Percentiles rank a stretch among this genome's conserved stretches.
These are phyloP conservation scores for Russula lepida DNA, from an alignment of 768 basidiomycete genomes.

Conservation along the genomic window DNA sequence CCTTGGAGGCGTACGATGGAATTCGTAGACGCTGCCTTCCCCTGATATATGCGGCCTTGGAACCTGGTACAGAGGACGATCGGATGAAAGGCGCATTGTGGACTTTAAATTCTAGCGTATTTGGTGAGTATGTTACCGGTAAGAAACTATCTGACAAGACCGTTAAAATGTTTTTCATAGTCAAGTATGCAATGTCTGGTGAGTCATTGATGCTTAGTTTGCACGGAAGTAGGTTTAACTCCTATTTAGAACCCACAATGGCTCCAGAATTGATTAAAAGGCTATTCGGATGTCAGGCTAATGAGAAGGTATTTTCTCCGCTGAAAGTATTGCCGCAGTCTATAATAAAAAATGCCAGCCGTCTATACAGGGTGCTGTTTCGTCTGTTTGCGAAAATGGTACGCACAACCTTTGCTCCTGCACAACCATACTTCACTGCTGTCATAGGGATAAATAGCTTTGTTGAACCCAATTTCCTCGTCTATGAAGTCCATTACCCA, in stretches of 20 bases:
- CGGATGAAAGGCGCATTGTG: constrained; percentile 90
- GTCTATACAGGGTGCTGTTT: constrained; percentile 67
- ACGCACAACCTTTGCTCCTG: constrained; percentile 19
- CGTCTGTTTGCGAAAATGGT: constrained; percentile 58
- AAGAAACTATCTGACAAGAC: neutral
- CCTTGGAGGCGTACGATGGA: constrained; percentile 56
- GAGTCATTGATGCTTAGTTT: constrained; percentile 1
- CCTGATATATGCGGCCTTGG: constrained; percentile 45
- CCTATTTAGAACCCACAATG: constrained; percentile 49
- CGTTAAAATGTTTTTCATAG: constrained; percentile 20
- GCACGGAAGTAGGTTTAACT: neutral
- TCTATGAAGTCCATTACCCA: constrained; percentile 44
- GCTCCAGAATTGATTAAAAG: constrained; percentile 48
- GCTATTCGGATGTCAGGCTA: constrained; percentile 67
- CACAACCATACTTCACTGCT: constrained; percentile 1
- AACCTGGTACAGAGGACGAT: constrained; percentile 71
- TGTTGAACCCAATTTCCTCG: constrained; percentile 49
- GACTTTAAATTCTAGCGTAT: constrained; percentile 56
- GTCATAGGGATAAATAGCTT: constrained; percentile 50
- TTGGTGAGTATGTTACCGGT: constrained; percentile 36
- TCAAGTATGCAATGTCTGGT: constrained; percentile 38
- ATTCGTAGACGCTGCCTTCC: constrained; percentile 57
- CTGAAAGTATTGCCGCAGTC: neutral
- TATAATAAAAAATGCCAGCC: constrained; percentile 34
- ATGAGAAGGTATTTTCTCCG: constrained; percentile 56